These are phyloP conservation scores for Fusarium equiseti DNA, from an alignment of 2,329 filamentous ascomycete genomes.

Conservation along the genomic window DNA sequence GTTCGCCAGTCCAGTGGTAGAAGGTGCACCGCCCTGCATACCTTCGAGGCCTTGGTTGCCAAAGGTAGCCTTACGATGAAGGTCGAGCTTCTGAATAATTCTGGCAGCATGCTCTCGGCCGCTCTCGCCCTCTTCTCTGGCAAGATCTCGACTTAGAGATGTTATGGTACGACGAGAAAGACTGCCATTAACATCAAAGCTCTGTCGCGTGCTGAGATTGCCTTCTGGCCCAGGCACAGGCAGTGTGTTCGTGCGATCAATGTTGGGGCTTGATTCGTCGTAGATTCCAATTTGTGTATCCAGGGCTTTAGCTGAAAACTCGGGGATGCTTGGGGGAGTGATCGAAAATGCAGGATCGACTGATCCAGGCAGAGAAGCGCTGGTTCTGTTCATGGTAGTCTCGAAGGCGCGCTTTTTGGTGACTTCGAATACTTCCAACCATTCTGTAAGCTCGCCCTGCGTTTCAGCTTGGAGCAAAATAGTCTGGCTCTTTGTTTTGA, in stretches of 20 bases:
- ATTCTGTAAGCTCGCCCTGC: constrained; percentile 90
- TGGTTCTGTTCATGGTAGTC: constrained; percentile 69
- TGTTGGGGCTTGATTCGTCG: constrained; percentile 56
- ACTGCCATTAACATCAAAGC: constrained; percentile 74
- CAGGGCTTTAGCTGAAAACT: constrained; percentile 85
- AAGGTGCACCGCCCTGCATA: constrained; percentile 55
- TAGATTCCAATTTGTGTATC: constrained; percentile 73
- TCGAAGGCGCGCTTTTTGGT: constrained; percentile 94
- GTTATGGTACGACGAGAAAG: constrained; percentile 69
- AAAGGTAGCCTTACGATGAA: constrained; percentile 82
- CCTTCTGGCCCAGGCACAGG: constrained; percentile 71
- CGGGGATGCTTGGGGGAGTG: constrained; percentile 85
- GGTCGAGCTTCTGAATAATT: constrained; percentile 92
- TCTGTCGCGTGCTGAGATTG: constrained; percentile 69
- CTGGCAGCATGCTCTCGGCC: constrained; percentile 84
- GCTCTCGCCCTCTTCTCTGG: constrained; percentile 78
- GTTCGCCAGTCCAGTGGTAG: constrained; percentile 79
- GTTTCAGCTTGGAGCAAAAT: constrained; percentile 93
- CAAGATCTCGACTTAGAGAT: constrained; percentile 60
- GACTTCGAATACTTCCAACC: constrained; percentile 92
- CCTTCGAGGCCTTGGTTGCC: constrained; percentile 56
- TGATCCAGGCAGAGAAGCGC: constrained; percentile 60
- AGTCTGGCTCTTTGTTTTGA: constrained; percentile 96
- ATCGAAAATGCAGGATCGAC: constrained; percentile 89
- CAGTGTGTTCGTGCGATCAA: constrained; percentile 74